Base-by-base conservation (phyloP, 495 filamentous ascomycete species). In the Gamarada debralockiae region DNA sequence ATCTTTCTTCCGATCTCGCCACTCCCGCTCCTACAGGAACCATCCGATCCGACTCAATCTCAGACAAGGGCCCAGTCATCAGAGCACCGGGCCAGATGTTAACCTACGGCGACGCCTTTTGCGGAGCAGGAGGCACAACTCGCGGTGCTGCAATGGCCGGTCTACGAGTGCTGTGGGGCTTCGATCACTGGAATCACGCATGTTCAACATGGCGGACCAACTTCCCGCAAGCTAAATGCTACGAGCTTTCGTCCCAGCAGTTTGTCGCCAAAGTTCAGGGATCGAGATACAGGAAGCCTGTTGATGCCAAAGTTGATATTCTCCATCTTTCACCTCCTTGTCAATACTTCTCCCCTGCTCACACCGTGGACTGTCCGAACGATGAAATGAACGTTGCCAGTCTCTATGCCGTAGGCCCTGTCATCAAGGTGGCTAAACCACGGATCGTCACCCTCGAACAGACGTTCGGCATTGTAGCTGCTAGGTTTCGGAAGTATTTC, bases 321-420 rank as follows among this genome's bases (percentile, higher is more conserved):
- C 70, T 86, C 2, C 92, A 97, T 50, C 65, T 92, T 0, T 93
- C 88, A 0, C 89, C 90, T 0, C 92, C 92, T 0, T 97, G 92
- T 45, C 88, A 93, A 53, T 80, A 79, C 6, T 96, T 85, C 67
- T 95, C 88, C 0, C 81, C 83, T 0, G 88, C 87, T 0, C 87
- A 96, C 51, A 92, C 88, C 0, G 65, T 75, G 2, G 57, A 72
- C 0, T 79, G 81, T 1, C 70, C 74, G 9, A 74, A 88, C 33
- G 90, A 95, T 42, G 89, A 92, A 2, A 71, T 66, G 5, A 96
- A 96, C 50, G 81, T 79, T 0, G 84, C 85, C 0, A 79, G 84
- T 0, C 68, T 92, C 0, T 91, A 86, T 58, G 81, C 81, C 0
- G 79, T 86, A 4, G 64, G 64, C 0, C 63, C 78, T 9, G 65